phyloP scores from a whole-genome alignment of 2,329 filamentous ascomycete genomes.

The Coleophoma eucalyptorum region DNA sequence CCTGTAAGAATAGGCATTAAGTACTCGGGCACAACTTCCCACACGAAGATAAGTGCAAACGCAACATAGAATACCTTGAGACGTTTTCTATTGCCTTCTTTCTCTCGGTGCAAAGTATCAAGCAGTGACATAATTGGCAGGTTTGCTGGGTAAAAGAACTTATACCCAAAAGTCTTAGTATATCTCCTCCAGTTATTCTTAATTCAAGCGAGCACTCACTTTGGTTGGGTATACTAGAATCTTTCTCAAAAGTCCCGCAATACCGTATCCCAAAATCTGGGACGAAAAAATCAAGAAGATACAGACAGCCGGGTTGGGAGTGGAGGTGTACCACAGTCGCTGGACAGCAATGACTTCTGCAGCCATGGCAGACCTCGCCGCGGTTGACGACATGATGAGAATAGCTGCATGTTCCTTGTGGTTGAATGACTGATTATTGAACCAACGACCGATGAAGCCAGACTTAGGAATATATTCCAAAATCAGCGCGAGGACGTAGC shows the following conservation, averaged over 20 bases:
- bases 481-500: conserved; percentile 35
- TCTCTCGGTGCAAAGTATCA: conserved; percentile 32
- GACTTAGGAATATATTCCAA: conserved; percentile 31
- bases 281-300: conserved; percentile 56
- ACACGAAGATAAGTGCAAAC: conserved; percentile 37
- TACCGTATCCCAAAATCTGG: conserved; percentile 57
- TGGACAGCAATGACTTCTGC: conserved; percentile 72
- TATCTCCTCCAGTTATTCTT: conserved; percentile 19
- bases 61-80: conserved; percentile 26
- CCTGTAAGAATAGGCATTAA: conserved; percentile 65
- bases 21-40: conserved; percentile 52
- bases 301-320: conserved; percentile 57
- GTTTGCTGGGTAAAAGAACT: conserved; percentile 36
- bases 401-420: conserved; percentile 65
- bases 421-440: conserved; percentile 64
- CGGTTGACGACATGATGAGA: conserved; percentile 50
- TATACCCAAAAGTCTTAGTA: conserved; percentile 34
- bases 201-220: conserved; percentile 30
- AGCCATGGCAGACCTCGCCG: conserved; percentile 62
- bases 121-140: conserved; percentile 31
- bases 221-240: conserved; percentile 46
- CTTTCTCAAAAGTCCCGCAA: conserved; percentile 53
- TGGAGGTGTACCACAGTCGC: conserved; percentile 68
- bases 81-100: conserved; percentile 23
- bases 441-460: conserved; percentile 37